Conservation (phyloP, 1,284 basidiomycete species). For the Cutaneotrichosporon sp. region DNA sequence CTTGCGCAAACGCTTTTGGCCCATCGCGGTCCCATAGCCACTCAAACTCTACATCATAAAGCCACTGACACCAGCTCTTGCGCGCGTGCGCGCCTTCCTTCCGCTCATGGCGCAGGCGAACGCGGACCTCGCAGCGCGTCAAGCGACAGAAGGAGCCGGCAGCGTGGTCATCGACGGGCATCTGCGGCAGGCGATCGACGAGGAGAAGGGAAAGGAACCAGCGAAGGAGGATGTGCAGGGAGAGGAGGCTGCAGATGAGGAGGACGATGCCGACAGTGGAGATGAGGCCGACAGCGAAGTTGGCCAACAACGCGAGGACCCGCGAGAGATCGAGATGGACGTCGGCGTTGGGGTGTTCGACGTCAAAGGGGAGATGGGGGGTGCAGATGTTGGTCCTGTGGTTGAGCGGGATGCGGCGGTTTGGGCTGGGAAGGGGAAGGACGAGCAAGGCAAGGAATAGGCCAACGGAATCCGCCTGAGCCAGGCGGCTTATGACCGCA, state of each 20-base stretch:
- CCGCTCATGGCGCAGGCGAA: constrained; percentile 35
- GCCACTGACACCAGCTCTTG: constrained; percentile 23
- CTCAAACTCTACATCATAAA: background rate
- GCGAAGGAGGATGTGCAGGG: background rate
- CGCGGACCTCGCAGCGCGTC: constrained; percentile 25
- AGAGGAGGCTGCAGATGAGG: background rate
- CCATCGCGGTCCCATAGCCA: too few species aligned
- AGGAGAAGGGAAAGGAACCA: background rate
- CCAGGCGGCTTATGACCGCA: too few species aligned
- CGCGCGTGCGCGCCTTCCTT: constrained; percentile 37
- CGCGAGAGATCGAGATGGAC: constrained; percentile 21
- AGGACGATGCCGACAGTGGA: background rate
- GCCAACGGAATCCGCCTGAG: background rate
- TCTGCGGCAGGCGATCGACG: constrained; percentile 6
- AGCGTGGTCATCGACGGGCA: constrained; percentile 32
- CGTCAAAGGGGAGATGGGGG: constrained; percentile 15
- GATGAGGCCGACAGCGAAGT: background rate
- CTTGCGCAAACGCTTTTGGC: too few species aligned
- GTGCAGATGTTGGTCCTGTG: constrained; percentile 23
- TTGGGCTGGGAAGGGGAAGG: constrained; percentile 1
- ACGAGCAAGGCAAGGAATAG: background rate
- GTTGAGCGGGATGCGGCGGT: constrained; percentile 17
- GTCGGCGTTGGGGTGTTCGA: constrained; percentile 43
- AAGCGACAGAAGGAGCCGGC: constrained; percentile 22
- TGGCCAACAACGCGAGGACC: background rate